These are phyloP conservation scores for Pichia nanzhaoensis DNA, from an alignment of 805 yeast species.

Conservation along the genomic window DNA sequence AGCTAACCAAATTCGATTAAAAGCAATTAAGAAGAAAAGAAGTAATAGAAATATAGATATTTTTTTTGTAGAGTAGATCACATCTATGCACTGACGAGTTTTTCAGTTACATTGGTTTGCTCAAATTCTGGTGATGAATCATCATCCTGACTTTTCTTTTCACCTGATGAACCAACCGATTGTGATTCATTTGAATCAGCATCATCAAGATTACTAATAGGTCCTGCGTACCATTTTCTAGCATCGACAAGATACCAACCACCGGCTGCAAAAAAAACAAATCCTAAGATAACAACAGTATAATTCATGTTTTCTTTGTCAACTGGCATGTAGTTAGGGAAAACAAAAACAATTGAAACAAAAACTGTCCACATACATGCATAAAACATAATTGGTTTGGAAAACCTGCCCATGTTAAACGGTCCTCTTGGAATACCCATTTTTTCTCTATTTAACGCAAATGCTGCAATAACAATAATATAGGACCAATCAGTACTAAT, in stretches of 20 bases:
- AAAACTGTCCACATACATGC: conserved; percentile 42
- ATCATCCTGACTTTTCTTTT: not conserved
- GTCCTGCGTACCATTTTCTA: conserved; percentile 50
- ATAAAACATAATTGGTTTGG: conserved; percentile 35
- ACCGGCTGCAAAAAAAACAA: conserved; percentile 32
- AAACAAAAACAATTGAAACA: conserved; percentile 41
- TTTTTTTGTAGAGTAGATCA: too few species aligned
- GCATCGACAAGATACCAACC: conserved; percentile 45
- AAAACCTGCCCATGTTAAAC: conserved; percentile 38
- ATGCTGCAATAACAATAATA: conserved; percentile 38
- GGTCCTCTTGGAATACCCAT: conserved; percentile 44
- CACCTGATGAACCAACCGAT: not conserved
- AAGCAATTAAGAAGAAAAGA: too few species aligned
- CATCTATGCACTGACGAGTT: not conserved
- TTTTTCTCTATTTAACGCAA: conserved; percentile 39
- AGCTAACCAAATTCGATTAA: too few species aligned
- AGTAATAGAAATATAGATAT: too few species aligned
- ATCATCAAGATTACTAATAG: conserved; percentile 40
- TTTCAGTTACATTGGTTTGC: conserved; percentile 23
- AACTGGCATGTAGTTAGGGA: conserved; percentile 45
- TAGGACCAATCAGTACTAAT: conserved; percentile 46
- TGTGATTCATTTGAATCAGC: not conserved
- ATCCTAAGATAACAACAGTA: conserved; percentile 44
- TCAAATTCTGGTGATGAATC: too few species aligned
- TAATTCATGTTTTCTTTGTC: conserved; percentile 44